Evolutionary conservation across 345 rosid genomes (phyloP), one percentile per base, ranked within the genome.

Genomic region (Atalantia buxifolia): DNA sequence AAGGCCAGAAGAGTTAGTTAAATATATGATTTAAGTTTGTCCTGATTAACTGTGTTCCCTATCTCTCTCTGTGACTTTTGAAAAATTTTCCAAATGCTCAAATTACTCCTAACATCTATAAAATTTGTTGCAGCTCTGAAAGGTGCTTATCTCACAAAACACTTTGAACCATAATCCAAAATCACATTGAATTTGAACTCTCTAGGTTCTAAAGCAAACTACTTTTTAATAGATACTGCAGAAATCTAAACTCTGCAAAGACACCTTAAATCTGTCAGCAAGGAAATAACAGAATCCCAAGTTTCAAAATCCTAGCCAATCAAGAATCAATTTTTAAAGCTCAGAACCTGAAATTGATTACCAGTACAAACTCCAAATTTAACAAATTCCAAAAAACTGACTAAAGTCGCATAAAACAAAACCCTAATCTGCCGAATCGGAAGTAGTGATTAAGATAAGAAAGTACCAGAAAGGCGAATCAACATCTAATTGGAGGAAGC

Each of bases 401-500:
- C 36, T 14, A 59, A 28, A 70, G 7, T 40, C 38, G 28, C 73
- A 25, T 69, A 25, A 25, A 62, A 28, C 7, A 13, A 68, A 21
- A 7, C 25, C 69, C 69, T 8, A 35, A 66, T 65, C 24, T 33
- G 69, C 27, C 21, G n/a, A 65, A 33, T 33, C 5, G 24, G 4
- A 31, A 19, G 42, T 65, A 4, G 24, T 18, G 21, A 50, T 18
- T 21, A 0, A 27, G 12, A 5, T 56, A 38, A 35, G 25, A 59
- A 78, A 71, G 45, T 28, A 53, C 68, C 72, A 16, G 76, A 81
- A 76, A 56, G 71, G 64, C 56, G n/a, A 40, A 28, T 66, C 63
- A 33, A 72, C 31, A 83, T 59, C 81, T 87, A 90, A 72, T 75
- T 76, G 35, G 92, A 81, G n/a, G 92, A 77, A 82, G 90, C 64